A percentile compares a stretch with the other conserved stretches of the same genome.
Evolutionary conservation across 2,329 filamentous ascomycete species (phyloP).

Genomic region (Grosmannia huntii): DNA sequence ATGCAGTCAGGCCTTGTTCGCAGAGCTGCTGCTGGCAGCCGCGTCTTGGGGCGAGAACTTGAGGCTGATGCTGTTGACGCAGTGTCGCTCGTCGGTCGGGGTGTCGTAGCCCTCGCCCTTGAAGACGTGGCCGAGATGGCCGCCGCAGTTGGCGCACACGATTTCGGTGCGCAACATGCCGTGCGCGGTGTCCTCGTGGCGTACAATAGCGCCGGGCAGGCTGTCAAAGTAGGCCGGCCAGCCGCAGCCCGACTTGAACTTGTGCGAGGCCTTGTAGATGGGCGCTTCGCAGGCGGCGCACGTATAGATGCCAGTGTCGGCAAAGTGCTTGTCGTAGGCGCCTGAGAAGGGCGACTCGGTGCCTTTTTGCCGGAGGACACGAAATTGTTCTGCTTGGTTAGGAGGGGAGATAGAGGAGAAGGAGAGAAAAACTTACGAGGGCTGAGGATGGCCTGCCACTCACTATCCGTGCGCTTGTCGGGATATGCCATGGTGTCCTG

Average conservation of each 20-base stretch:
- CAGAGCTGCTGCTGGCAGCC: neutral
- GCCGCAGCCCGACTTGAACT: constrained; percentile 92
- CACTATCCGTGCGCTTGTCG: constrained; percentile 65
- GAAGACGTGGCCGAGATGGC: constrained; percentile 83
- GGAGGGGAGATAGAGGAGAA: neutral
- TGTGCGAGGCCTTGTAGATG: constrained; percentile 85
- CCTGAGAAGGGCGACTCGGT: constrained; percentile 74
- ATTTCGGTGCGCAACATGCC: constrained; percentile 90
- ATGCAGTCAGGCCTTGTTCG: neutral
- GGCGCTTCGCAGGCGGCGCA: constrained; percentile 80
- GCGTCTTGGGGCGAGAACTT: constrained; percentile 59
- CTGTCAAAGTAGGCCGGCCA: constrained; percentile 98
- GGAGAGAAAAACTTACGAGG: constrained; percentile 24
- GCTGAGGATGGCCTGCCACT: constrained; percentile 81
- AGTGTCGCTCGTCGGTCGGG: constrained; percentile 92
- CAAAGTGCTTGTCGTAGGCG: constrained; percentile 77
- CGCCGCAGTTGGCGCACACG: constrained; percentile 86
- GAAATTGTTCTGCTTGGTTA: constrained; percentile 70
- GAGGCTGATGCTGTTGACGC: constrained; percentile 86
- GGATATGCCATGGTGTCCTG: constrained; percentile 54
- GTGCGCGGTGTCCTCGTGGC: constrained; percentile 62
- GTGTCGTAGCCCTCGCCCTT: constrained; percentile 75
- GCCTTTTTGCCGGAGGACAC: constrained; percentile 80
- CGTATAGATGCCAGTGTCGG: constrained; percentile 63
- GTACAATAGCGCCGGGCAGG: constrained; percentile 76